Evolutionary conservation across 1,284 basidiomycete genomes (phyloP).

Genomic region (Melampsora americana): DNA sequence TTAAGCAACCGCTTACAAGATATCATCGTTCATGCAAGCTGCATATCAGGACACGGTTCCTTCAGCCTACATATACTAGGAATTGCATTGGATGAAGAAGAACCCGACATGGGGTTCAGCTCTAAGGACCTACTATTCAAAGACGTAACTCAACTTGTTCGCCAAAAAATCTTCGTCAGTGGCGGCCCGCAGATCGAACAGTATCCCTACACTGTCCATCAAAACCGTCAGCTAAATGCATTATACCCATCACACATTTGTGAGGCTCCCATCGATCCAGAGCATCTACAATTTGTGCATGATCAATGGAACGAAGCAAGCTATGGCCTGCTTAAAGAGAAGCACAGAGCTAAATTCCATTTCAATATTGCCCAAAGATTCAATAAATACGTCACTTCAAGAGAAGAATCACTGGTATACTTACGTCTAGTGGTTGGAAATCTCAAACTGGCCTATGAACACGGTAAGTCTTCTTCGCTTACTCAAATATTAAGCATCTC

Average conservation of each 20-base stretch:
- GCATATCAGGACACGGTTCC: not conserved
- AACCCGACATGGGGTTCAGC: too few species aligned
- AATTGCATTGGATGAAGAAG: not conserved
- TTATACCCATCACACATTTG: not conserved
- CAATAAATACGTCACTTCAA: not conserved
- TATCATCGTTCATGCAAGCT: not conserved
- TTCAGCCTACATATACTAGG: not conserved
- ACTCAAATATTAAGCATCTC: too few species aligned
- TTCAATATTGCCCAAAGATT: slow-evolving; percentile 1
- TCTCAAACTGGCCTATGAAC: not conserved
- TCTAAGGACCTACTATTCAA: not conserved
- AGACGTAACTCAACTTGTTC: not conserved
- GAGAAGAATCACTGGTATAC: too few species aligned
- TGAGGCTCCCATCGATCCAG: too few species aligned
- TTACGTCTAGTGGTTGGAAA: not conserved
- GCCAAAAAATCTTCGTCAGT: not conserved
- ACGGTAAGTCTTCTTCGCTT: too few species aligned
- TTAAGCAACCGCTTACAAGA: not conserved
- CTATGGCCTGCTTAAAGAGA: not conserved
- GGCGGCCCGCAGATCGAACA: not conserved
- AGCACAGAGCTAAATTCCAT: not conserved
- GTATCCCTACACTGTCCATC: not conserved
- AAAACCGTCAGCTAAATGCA: not conserved
- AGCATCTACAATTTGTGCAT: not conserved
- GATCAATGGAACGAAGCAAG: slow-evolving; percentile 5